Percentiles rank a stretch among this genome's conserved stretches.
Evolutionary conservation across 2,329 filamentous ascomycete species (phyloP).

Genomic region (Lasiodiplodia gonubiensis): DNA sequence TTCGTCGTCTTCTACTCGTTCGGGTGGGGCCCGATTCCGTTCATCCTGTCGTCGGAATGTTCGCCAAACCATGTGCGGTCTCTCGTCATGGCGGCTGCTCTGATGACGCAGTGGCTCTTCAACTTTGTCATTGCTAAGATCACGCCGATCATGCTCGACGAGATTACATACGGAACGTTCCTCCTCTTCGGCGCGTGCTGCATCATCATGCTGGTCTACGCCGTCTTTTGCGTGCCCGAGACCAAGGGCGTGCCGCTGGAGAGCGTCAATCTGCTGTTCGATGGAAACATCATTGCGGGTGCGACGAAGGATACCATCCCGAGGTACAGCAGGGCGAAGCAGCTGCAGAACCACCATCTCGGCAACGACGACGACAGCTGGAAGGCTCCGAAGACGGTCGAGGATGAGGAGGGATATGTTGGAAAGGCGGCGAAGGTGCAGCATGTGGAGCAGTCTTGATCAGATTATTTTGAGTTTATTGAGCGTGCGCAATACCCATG

Average conservation of each 20-base stretch:
- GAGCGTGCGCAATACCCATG: too few species aligned
- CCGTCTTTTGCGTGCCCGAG: constrained; percentile 51
- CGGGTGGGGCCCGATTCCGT: constrained; percentile 54
- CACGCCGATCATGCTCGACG: constrained; percentile 50
- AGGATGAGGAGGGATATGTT: background rate
- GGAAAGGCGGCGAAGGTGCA: background rate
- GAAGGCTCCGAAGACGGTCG: background rate
- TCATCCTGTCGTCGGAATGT: constrained; percentile 51
- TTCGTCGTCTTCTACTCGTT: constrained; percentile 56
- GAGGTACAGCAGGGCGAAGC: constrained; percentile 17
- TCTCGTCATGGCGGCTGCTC: constrained; percentile 50
- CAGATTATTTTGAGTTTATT: background rate
- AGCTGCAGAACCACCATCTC: constrained; percentile 20
- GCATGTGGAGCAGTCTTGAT: constrained; percentile 14
- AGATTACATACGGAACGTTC: constrained; percentile 53
- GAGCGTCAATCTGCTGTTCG: constrained; percentile 50
- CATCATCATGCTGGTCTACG: constrained; percentile 50
- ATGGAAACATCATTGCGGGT: constrained; percentile 49
- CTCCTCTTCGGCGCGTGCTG: constrained; percentile 50
- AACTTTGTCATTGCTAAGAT: constrained; percentile 46
- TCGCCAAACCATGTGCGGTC: constrained; percentile 49
- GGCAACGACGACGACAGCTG: background rate
- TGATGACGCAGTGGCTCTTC: constrained; percentile 56
- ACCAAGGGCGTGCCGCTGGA: constrained; percentile 53
- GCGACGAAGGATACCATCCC: constrained; percentile 19